phyloP scores from a whole-genome alignment of 768 basidiomycete species.

The Amanita muscaria region DNA sequence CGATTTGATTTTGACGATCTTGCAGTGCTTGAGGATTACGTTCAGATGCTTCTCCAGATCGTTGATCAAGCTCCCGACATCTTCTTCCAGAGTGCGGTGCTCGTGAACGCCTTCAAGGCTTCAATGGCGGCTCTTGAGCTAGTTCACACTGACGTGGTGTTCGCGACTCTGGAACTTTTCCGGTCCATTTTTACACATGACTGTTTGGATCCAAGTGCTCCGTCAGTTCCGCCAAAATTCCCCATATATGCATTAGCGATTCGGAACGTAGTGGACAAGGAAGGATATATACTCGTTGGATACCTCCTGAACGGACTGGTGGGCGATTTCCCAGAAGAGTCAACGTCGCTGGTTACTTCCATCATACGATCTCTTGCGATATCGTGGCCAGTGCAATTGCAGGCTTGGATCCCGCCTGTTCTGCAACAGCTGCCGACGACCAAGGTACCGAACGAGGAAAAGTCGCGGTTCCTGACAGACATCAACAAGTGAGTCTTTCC shows the following conservation, averaged over 20 bases:
- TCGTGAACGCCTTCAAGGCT: constrained; percentile 70
- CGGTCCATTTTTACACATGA: constrained; percentile 70
- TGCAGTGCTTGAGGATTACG: constrained; percentile 89
- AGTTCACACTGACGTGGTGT: constrained; percentile 73
- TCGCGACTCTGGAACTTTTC: constrained; percentile 77
- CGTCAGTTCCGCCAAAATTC: constrained; percentile 48
- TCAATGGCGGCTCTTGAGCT: constrained; percentile 74
- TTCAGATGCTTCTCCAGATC: constrained; percentile 70
- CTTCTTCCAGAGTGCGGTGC: constrained; percentile 69
- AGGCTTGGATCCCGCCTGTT: constrained; percentile 64
- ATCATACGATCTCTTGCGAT: constrained; percentile 64
- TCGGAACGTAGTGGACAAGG: constrained; percentile 49
- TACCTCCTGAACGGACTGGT: constrained; percentile 72
- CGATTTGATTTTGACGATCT: constrained; percentile 2
- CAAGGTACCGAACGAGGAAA: constrained; percentile 53
- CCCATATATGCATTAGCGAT: constrained; percentile 56
- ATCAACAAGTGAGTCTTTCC: constrained; percentile 55
- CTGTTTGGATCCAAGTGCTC: constrained; percentile 37
- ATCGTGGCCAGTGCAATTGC: constrained; percentile 60
- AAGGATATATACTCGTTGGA: constrained; percentile 64
- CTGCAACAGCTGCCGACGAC: constrained; percentile 61
- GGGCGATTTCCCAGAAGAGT: constrained; percentile 85
- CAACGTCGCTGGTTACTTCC: constrained; percentile 59
- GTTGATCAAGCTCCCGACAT: constrained; percentile 61
- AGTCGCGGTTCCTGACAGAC: constrained; percentile 64